Conservation (phyloP, 345 rosid genomes). For the Trapa bicornis region DNA sequence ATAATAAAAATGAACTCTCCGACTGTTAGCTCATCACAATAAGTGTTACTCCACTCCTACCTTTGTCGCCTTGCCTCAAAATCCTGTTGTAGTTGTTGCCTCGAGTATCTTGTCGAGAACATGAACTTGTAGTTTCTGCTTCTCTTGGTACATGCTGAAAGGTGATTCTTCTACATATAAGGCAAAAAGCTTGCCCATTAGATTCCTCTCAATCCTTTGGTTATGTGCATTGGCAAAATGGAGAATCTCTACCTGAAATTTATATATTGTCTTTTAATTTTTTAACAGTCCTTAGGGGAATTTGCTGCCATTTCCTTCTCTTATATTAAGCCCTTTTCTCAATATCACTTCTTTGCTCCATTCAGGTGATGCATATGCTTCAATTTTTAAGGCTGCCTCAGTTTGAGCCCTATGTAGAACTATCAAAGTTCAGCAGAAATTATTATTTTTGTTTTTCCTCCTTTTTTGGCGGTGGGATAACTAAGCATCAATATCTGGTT, state of each 20-base stretch:
- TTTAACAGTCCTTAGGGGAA: neutral
- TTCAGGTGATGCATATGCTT: neutral
- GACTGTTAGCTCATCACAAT: too few species aligned
- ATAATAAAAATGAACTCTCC: too few species aligned
- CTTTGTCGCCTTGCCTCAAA: too few species aligned
- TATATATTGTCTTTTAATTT: neutral
- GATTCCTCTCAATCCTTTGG: neutral
- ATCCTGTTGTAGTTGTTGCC: neutral
- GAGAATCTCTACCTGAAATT: neutral
- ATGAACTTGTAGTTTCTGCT: neutral
- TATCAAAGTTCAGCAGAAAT: neutral
- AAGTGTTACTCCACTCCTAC: too few species aligned
- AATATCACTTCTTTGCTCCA: neutral
- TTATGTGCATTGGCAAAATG: neutral
- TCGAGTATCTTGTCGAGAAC: neutral
- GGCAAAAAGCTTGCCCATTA: neutral
- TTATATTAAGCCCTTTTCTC: neutral
- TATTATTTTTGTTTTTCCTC: neutral
- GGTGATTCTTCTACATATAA: neutral
- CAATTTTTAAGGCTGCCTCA: neutral
- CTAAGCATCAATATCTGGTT: neutral
- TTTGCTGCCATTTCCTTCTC: neutral
- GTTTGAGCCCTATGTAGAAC: neutral
- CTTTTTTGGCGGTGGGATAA: neutral
- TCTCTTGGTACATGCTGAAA: conserved; percentile 1